Conservation (phyloP, 805 yeast species). For the Scheffersomyces lignosus region DNA sequence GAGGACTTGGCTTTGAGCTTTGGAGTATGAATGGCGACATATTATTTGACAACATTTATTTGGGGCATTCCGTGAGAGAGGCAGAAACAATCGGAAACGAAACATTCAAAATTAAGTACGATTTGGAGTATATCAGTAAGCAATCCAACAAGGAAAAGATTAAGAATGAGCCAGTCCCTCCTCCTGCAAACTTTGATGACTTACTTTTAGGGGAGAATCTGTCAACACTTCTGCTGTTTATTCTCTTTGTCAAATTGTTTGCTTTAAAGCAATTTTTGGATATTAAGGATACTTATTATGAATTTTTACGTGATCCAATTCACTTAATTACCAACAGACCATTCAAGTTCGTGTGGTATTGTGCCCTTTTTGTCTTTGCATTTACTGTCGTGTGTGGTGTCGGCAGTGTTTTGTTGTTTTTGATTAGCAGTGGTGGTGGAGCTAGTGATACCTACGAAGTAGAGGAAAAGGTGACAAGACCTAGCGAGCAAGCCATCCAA, state of each 20-base stretch:
- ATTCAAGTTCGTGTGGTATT: constrained; percentile 49
- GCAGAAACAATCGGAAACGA: constrained; percentile 82
- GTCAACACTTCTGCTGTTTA: constrained; percentile 13
- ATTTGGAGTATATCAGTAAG: constrained; percentile 48
- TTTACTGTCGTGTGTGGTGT: constrained; percentile 45
- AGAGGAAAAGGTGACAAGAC: too few relatives aligned
- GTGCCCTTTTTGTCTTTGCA: constrained; percentile 39
- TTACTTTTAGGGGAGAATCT: constrained; percentile 20
- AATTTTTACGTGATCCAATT: constrained; percentile 46
- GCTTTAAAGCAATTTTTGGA: constrained; percentile 18
- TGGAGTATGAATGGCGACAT: constrained; percentile 83
- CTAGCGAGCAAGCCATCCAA: too few relatives aligned
- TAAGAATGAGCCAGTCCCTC: constrained; percentile 40
- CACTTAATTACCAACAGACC: constrained; percentile 47
- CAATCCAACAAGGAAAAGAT: constrained; percentile 43
- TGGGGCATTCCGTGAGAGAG: constrained; percentile 81
- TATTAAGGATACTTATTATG: constrained; percentile 34
- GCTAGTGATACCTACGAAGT: background rate
- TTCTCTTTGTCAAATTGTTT: constrained; percentile 17
- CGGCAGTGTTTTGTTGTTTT: constrained; percentile 35
- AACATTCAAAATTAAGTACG: constrained; percentile 60
- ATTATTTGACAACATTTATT: constrained; percentile 77
- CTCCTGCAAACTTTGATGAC: constrained; percentile 44
- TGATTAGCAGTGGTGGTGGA: constrained; percentile 15
- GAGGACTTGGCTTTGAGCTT: constrained; percentile 83